These are phyloP conservation scores for Saturnispora bothae DNA, from an alignment of 805 yeast species.

Conservation along the genomic window DNA sequence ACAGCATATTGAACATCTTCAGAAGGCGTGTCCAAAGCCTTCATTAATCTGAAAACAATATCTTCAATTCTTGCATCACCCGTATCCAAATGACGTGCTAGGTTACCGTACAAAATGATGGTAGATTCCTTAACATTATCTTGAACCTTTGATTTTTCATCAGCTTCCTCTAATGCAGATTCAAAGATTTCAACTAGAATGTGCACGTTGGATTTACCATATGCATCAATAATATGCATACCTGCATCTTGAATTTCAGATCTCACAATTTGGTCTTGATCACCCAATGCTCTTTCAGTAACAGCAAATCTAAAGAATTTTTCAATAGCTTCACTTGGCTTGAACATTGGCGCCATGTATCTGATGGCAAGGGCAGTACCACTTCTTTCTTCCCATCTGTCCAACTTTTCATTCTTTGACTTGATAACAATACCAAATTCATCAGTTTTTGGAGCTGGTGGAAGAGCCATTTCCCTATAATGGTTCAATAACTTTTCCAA, in stretches of 20 bases:
- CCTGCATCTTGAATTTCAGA: slow-evolving; percentile 89
- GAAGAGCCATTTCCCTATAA: slow-evolving; percentile 52
- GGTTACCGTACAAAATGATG: slow-evolving; percentile 80
- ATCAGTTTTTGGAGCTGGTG: slow-evolving; percentile 70
- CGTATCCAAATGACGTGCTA: slow-evolving; percentile 71
- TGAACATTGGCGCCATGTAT: slow-evolving; percentile 40
- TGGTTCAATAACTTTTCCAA: slow-evolving; percentile 39
- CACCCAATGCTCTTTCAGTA: slow-evolving; percentile 59
- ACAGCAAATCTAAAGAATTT: slow-evolving; percentile 49
- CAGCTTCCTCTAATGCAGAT: slow-evolving; percentile 42
- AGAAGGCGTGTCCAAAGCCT: slow-evolving; percentile 76
- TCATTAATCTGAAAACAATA: slow-evolving; percentile 59
- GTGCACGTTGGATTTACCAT: slow-evolving; percentile 64
- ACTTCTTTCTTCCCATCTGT: slow-evolving; percentile 76
- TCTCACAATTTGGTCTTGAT: slow-evolving; percentile 59
- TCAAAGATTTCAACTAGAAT: slow-evolving; percentile 75
- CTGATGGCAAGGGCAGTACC: slow-evolving; percentile 66
- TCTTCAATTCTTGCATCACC: slow-evolving; percentile 55
- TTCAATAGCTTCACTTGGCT: slow-evolving; percentile 33
- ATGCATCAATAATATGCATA: slow-evolving; percentile 50
- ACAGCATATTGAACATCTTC: slow-evolving; percentile 86
- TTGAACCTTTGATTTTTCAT: slow-evolving; percentile 36
- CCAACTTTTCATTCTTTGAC: slow-evolving; percentile 49
- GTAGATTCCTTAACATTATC: slow-evolving; percentile 67
- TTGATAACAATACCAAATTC: slow-evolving; percentile 70